These are phyloP conservation scores for Neonectria faginata DNA, from an alignment of 2,329 filamentous ascomycete species.

Conservation along the genomic window DNA sequence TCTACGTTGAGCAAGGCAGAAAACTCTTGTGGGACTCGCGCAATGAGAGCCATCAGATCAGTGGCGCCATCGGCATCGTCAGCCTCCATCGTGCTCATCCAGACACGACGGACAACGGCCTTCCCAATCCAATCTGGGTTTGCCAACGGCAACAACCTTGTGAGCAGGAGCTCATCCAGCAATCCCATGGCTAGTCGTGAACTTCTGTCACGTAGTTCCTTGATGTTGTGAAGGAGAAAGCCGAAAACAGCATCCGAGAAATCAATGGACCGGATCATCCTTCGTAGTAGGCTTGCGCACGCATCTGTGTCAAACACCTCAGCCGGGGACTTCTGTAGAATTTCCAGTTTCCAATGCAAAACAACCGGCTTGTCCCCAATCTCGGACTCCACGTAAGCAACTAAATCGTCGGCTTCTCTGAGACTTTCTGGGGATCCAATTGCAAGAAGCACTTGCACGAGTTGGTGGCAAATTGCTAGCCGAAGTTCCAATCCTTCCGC, in stretches of 20 bases:
- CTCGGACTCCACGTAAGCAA: constrained; percentile 72
- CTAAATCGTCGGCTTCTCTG: constrained; percentile 65
- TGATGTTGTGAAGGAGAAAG: constrained; percentile 74
- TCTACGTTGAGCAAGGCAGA: constrained; percentile 65
- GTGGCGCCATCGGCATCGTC: constrained; percentile 43
- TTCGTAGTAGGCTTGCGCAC: constrained; percentile 66
- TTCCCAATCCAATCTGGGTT: constrained; percentile 75
- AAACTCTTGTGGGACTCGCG: constrained; percentile 54
- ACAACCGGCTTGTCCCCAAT: constrained; percentile 74
- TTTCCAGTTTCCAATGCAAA: constrained; percentile 74
- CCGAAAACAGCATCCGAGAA: constrained; percentile 74
- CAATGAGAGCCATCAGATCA: constrained; percentile 44
- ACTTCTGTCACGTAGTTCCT: constrained; percentile 69
- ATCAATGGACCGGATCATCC: constrained; percentile 70
- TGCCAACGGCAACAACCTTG: constrained; percentile 63
- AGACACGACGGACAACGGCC: constrained; percentile 74
- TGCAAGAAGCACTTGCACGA: constrained; percentile 67
- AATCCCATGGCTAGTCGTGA: constrained; percentile 61
- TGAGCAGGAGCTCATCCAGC: constrained; percentile 72
- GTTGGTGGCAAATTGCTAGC: constrained; percentile 73
- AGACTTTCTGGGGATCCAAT: constrained; percentile 57
- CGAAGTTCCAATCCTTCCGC: constrained; percentile 72
- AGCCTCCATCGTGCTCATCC: constrained; percentile 67
- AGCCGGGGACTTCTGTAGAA: constrained; percentile 63
- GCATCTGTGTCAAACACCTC: constrained; percentile 61